Evolutionary conservation across 495 filamentous ascomycete species (phyloP).

Genomic region (Immersiella caudata): DNA sequence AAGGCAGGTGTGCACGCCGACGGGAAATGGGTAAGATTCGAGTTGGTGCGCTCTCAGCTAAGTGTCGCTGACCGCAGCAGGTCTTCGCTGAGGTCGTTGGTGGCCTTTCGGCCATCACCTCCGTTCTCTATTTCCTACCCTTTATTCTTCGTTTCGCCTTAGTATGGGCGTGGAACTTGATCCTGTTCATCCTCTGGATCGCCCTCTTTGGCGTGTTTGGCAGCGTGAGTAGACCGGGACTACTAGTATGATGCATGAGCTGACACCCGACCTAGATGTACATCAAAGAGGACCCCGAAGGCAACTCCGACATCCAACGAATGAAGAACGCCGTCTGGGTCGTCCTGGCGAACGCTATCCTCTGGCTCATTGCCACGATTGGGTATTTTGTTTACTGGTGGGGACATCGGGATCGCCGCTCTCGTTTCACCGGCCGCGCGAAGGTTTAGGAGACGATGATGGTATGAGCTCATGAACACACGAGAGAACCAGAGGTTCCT

Average conservation of each 20-base stretch:
- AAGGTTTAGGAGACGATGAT: conserved; percentile 37
- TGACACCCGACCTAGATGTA: conserved; percentile 55
- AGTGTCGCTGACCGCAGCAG: conserved; percentile 32
- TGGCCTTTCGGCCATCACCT: conserved; percentile 61
- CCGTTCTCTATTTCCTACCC: conserved; percentile 64
- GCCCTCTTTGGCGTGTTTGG: conserved; percentile 82
- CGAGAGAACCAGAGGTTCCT: not conserved
- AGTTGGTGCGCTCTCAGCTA: not conserved
- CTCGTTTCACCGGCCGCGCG: conserved; percentile 54
- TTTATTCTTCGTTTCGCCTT: conserved; percentile 57
- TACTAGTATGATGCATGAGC: not conserved
- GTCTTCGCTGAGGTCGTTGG: conserved; percentile 72
- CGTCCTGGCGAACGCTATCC: conserved; percentile 68
- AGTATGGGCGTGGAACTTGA: conserved; percentile 67
- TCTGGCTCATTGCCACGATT: conserved; percentile 67
- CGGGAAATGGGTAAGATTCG: conserved; percentile 64
- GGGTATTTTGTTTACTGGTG: conserved; percentile 49
- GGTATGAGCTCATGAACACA: not conserved
- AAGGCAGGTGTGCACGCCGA: conserved; percentile 54
- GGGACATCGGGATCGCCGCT: conserved; percentile 43
- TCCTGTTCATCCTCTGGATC: conserved; percentile 77
- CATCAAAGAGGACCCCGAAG: conserved; percentile 66
- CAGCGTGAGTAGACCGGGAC: conserved; percentile 33
- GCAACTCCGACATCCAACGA: conserved; percentile 60
- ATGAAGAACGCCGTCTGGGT: conserved; percentile 91